Base-by-base conservation (phyloP, 2,329 filamentous ascomycete species). In the Aspergillus proliferans region DNA sequence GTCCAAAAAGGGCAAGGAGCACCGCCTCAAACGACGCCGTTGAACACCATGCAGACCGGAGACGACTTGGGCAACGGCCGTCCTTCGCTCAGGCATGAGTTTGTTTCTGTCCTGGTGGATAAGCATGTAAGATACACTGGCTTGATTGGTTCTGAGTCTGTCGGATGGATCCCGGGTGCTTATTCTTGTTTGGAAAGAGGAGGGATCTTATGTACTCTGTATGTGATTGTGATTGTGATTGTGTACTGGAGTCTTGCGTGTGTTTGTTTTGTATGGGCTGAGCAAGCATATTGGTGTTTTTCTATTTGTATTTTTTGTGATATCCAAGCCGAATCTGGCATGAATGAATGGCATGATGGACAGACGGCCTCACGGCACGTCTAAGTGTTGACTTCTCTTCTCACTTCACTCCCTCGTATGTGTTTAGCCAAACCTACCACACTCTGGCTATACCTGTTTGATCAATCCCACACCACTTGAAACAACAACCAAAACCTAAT, bases 1-100 rank as follows among this genome's bases (percentile, higher is more conserved):
- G 55, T 70, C 67, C 38, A 74, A 71, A 58, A 73, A 71, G 55
- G 71, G 72, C 47, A 71, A 72, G 46, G 73, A 76, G 51, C 73
- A 75, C 56, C 70, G 68, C 44, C 59, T 74, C 44, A 67, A 67
- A 55, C 59, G 64, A 50, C 65, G 65, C 47, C 65, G 65, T 45
- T 69, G 53, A 58, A 12, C 26, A 30, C 10, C 4, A 9, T 28
- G 26, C 26, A 30, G 4, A 30, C 26, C 26, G 10, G 26, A 30
- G 26, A 30, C 26, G 10, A 30, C 26, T 30, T 10, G 10, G 10
- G 10, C 26, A 30, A 30, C 26, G 26, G 26, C 26, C 26, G 10
- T 30, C 12, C 26, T 30, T 30, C 26, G 26, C 5, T 12, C 12
- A 39, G n/a, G 4, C 36, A 36, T 51, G 24, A n/a, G 45, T 42